These are phyloP conservation scores for Physcomitrellopsis africana DNA, from an alignment of 225 moss, liverwort and hornwort genomes.

Conservation along the genomic window DNA sequence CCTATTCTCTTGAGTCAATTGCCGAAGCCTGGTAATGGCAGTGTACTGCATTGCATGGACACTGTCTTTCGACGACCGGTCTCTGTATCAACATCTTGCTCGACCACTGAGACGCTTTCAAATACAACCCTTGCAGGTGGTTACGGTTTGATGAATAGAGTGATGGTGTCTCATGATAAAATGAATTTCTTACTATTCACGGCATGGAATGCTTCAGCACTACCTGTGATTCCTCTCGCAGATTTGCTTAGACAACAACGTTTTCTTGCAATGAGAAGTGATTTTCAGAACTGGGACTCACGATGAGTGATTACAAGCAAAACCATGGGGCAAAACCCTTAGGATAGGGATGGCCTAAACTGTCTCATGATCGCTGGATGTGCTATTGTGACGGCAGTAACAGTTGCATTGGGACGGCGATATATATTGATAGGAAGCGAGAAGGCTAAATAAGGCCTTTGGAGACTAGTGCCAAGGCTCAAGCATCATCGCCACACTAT, in stretches of 20 bases:
- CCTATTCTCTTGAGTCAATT: not conserved
- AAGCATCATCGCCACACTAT: not conserved
- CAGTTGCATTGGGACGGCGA: conserved; percentile 28
- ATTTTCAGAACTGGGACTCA: too few species aligned
- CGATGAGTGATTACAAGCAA: conserved; percentile 22
- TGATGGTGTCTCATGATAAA: not conserved
- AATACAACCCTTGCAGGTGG: not conserved
- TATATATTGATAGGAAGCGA: conserved; percentile 20
- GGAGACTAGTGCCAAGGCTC: not conserved
- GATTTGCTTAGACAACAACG: not conserved
- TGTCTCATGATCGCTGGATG: conserved; percentile 44
- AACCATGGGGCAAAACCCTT: not conserved
- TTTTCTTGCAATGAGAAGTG: too few species aligned
- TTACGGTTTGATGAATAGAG: not conserved
- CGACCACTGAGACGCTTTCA: too few species aligned
- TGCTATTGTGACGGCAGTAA: conserved; percentile 32
- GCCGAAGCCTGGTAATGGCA: not conserved
- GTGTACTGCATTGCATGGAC: not conserved
- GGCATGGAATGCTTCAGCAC: not conserved
- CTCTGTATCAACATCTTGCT: too few species aligned
- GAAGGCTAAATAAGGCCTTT: not conserved
- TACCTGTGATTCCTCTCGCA: not conserved
- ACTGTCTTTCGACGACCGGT: not conserved
- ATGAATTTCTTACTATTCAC: too few species aligned
- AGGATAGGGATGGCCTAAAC: conserved; percentile 26